Evolutionary conservation across 2,329 filamentous ascomycete genomes (phyloP).

Genomic region (Septoria petroselini): DNA sequence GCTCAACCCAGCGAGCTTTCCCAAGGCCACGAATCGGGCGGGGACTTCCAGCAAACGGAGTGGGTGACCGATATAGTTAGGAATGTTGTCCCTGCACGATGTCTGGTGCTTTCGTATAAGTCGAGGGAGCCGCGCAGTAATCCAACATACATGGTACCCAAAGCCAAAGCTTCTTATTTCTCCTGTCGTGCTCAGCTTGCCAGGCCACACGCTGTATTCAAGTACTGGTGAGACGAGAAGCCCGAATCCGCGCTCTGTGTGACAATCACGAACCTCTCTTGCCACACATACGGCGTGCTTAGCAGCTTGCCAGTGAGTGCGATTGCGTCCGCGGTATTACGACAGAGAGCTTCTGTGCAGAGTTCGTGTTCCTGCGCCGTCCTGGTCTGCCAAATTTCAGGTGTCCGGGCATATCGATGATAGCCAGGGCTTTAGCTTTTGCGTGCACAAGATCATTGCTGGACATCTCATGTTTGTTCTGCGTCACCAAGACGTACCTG

Average conservation of each 20-base stretch:
- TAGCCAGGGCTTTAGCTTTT: slow-evolving; percentile 4
- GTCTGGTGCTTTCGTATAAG: not conserved
- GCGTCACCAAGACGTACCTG: too few relatives aligned
- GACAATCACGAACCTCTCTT: too few relatives aligned
- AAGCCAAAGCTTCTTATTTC: not conserved
- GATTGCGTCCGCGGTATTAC: too few relatives aligned
- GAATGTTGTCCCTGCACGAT: not conserved
- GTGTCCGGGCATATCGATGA: slow-evolving; percentile 8
- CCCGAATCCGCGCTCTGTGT: too few relatives aligned
- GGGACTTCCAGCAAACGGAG: not conserved
- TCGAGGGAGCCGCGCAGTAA: slow-evolving; percentile 4
- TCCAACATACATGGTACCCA: not conserved
- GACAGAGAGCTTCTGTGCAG: not conserved
- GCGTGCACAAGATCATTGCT: not conserved
- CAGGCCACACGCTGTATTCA: too few relatives aligned
- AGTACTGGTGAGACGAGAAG: too few relatives aligned
- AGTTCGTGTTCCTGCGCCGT: slow-evolving; percentile 8
- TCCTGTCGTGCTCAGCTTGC: not conserved
- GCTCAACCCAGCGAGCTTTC: slow-evolving; percentile 2
- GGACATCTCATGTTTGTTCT: not conserved
- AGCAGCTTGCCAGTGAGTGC: too few relatives aligned
- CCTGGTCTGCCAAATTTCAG: slow-evolving; percentile 18
- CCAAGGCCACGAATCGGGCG: slow-evolving; percentile 1
- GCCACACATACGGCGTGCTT: too few relatives aligned
- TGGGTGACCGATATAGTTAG: not conserved